Evolutionary conservation across 78 protist species (phyloP), one percentile per base, ranked within the genome.

Genomic region (Planoprotostelium fungivorum): DNA sequence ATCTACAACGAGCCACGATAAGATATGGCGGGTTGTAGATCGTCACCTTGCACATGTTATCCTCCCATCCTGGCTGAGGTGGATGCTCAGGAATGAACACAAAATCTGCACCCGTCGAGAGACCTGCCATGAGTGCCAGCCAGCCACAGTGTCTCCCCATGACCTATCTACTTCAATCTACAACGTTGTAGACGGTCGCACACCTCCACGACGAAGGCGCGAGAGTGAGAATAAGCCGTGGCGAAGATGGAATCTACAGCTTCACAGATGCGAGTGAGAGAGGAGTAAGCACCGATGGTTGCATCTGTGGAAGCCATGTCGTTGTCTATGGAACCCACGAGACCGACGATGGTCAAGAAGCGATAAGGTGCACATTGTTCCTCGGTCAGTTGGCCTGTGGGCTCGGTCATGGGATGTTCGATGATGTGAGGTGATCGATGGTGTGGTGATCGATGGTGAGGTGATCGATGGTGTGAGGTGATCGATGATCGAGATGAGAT

Each of bases 251-350:
- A 87, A 85, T 96, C 97, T 38, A 94, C 84, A 37, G 96, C 89
- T 36, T 96, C 96, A 16, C 90, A 39, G 36, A 94, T 94, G 63
- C 95, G 87, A 0, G 89, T 23, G 1, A 93, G 87, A 0, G 97
- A 96, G n/a, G 96, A 89, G 87, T 94, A 95, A 0, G 94, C 89
- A 38, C 97, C 96, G 34, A 96, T 95, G 0, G 96, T 94, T 31
- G 92, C 29, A 36, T 87, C 95, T 0, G 95, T 93, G 1, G 93
- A 90, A 84, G 88, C 95, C 97, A 96, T 94, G 88, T 96, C 97
- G 89, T 96, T 96, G 85, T 96, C 97, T 37, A 96, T 96, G 0
- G 96, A 94, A 0, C 97, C 97, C 0, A 93, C 97, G 35, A 96
- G 89, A 37, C 97, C 97, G 31, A 91, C 94, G 35, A 96, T 84